Conservation (phyloP, 2,329 filamentous ascomycete species). For the Aureobasidium zeae region DNA sequence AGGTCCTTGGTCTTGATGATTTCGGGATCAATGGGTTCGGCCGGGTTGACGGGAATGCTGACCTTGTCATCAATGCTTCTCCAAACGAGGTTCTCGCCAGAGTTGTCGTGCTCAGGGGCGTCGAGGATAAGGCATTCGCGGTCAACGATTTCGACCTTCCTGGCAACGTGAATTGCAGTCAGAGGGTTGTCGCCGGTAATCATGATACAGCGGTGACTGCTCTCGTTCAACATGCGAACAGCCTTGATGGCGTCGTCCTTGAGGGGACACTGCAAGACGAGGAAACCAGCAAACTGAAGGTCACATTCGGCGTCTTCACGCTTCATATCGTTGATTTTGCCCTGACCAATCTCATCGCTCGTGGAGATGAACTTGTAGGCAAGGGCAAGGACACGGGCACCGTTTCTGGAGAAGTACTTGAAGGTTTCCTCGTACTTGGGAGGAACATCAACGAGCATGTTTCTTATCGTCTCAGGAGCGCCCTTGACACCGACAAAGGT, state of each 20-base stretch:
- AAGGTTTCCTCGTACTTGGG: conserved; percentile 92
- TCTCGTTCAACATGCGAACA: conserved; percentile 96
- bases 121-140: conserved; percentile 91
- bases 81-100: conserved; percentile 79
- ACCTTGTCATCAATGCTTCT: conserved; percentile 86
- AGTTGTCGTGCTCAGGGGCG: conserved; percentile 79
- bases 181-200: conserved; percentile 97
- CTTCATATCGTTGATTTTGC: conserved; percentile 85
- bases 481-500: conserved; percentile 96
- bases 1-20: conserved; percentile 83
- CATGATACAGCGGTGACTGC: conserved; percentile 97
- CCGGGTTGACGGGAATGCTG: conserved; percentile 76
- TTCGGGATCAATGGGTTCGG: conserved; percentile 66
- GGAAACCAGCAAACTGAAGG: conserved; percentile 84
- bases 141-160: conserved; percentile 94
- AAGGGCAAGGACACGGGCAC: conserved; percentile 84
- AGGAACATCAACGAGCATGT: conserved; percentile 77
- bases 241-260: conserved; percentile 94
- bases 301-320: conserved; percentile 83
- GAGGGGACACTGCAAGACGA: conserved; percentile 88
- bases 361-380: conserved; percentile 85
- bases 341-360: conserved; percentile 71
- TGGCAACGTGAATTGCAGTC: conserved; percentile 90
- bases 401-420: conserved; percentile 95
- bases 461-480: conserved; percentile 91